A percentile compares a stretch with the other conserved stretches of the same genome.
These are phyloP conservation scores for Diutina pseudorugosa DNA, from an alignment of 1,139 yeast genomes.

Conservation along the genomic window DNA sequence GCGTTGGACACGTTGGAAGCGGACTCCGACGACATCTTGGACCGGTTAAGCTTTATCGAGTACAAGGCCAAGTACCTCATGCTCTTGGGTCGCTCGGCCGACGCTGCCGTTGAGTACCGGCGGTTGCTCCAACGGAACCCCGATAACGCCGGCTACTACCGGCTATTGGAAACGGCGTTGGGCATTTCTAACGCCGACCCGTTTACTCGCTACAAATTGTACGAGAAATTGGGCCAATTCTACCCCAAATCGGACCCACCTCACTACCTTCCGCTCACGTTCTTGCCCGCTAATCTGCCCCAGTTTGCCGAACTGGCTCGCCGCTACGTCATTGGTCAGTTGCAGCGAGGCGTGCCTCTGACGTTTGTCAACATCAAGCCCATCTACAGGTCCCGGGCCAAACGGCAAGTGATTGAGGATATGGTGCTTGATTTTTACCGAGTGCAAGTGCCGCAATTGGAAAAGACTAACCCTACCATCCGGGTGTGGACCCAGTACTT, in stretches of 20 bases:
- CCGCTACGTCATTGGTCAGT: constrained; percentile 45
- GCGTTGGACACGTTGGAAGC: constrained; percentile 54
- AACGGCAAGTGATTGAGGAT: constrained; percentile 37
- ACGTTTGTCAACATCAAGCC: constrained; percentile 80
- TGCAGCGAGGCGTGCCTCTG: constrained; percentile 81
- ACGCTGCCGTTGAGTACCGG: constrained; percentile 62
- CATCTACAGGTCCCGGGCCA: constrained; percentile 43
- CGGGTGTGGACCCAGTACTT: constrained; percentile 71
- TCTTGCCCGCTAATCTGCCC: constrained; percentile 42
- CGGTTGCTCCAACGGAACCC: constrained; percentile 75
- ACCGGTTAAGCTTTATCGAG: constrained; percentile 53
- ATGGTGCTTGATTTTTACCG: constrained; percentile 40
- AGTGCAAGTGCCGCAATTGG: constrained; percentile 11
- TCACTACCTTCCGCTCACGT: constrained; percentile 62
- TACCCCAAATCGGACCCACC: constrained; percentile 86
- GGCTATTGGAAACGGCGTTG: constrained; percentile 51
- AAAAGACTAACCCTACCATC: constrained; percentile 31
- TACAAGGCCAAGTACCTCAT: constrained; percentile 49
- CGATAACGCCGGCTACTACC: constrained; percentile 58
- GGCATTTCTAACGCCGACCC: constrained; percentile 24
- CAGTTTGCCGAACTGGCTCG: constrained; percentile 32
- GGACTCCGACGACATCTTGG: constrained; percentile 44
- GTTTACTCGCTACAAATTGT: constrained; percentile 38
- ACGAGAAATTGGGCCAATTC: constrained; percentile 48
- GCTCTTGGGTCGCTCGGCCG: constrained; percentile 29